Conservation (phyloP, 306 rosid species). For the Cicer arietinum region DNA sequence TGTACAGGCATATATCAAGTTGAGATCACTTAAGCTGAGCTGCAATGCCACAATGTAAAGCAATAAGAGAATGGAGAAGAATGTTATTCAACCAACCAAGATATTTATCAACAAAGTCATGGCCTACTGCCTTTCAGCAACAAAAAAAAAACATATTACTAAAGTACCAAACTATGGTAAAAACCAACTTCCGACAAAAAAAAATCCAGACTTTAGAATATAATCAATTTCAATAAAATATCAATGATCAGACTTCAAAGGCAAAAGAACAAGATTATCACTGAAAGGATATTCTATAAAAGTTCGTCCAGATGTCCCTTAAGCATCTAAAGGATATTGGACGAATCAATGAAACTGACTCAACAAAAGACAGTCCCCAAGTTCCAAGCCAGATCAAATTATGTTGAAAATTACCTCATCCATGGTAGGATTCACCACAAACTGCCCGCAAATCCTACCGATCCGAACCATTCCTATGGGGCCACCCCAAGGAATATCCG, state of each 20-base stretch:
- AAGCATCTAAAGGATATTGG: constrained; percentile 27
- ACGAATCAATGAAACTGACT: background rate
- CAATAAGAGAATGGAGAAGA: constrained; percentile 41
- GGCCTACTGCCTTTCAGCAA: constrained; percentile 2
- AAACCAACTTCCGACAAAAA: constrained; percentile 1
- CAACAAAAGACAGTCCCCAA: constrained; percentile 5
- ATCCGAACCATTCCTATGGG: constrained; percentile 94
- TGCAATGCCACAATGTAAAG: constrained; percentile 52
- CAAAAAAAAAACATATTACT: constrained; percentile 15
- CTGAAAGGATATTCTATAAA: background rate
- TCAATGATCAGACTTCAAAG: constrained; percentile 12
- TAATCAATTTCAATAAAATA: constrained; percentile 27
- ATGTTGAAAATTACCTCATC: constrained; percentile 69
- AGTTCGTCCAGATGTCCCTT: background rate
- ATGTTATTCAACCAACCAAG: constrained; percentile 29
- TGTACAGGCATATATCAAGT: constrained; percentile 93
- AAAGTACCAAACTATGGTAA: constrained; percentile 15
- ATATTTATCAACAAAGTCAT: background rate
- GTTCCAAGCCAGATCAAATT: background rate
- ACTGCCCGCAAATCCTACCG: constrained; percentile 80
- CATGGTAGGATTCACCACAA: constrained; percentile 88
- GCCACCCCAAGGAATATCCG: constrained; percentile 98
- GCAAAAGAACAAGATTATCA: background rate
- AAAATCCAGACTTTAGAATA: background rate
- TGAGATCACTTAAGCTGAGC: constrained; percentile 91